These are phyloP conservation scores for Aspergillus sp. DNA, from an alignment of 2,329 filamentous ascomycete species.

Conservation along the genomic window DNA sequence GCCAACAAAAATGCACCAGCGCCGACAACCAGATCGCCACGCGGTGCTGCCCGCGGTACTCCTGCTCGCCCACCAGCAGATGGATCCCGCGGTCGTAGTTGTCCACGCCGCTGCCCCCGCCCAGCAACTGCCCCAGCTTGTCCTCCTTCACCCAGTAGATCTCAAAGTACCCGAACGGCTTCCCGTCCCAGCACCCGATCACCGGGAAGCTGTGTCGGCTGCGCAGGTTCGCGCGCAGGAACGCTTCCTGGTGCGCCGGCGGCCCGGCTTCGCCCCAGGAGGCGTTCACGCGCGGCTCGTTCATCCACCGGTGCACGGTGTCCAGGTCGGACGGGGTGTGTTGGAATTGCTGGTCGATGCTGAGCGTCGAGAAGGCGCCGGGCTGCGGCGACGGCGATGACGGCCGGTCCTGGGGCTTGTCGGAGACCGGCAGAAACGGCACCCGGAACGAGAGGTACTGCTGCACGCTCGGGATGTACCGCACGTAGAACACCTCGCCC, in stretches of 20 bases:
- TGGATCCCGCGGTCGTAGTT: conserved; percentile 88
- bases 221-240: conserved; percentile 57
- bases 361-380: conserved; percentile 24
- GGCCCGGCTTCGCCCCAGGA: conserved; percentile 68
- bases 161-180: conserved; percentile 95
- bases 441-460: conserved; percentile 87
- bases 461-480: conserved; percentile 69
- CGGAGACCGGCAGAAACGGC: conserved; percentile 49
- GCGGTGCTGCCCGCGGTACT: conserved; percentile 68
- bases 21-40: conserved; percentile 75
- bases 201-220: conserved; percentile 75
- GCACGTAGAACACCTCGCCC: conserved; percentile 83
- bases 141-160: conserved; percentile 98
- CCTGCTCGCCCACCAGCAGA: conserved; percentile 82
- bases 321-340: conserved; percentile 49
- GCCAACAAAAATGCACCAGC: conserved; percentile 75
- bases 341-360: conserved; percentile 30
- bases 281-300: conserved; percentile 68
- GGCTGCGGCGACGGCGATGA: conserved; percentile 17
- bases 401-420: conserved; percentile 44
- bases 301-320: conserved; percentile 80
- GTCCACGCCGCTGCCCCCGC: conserved; percentile 49
- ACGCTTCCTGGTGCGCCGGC: conserved; percentile 51
- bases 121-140: conserved; percentile 59
- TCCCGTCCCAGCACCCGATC: conserved; percentile 87